These are phyloP conservation scores for Pelargonium citronellum DNA, from an alignment of 441 rosid genomes.

Conservation along the genomic window DNA sequence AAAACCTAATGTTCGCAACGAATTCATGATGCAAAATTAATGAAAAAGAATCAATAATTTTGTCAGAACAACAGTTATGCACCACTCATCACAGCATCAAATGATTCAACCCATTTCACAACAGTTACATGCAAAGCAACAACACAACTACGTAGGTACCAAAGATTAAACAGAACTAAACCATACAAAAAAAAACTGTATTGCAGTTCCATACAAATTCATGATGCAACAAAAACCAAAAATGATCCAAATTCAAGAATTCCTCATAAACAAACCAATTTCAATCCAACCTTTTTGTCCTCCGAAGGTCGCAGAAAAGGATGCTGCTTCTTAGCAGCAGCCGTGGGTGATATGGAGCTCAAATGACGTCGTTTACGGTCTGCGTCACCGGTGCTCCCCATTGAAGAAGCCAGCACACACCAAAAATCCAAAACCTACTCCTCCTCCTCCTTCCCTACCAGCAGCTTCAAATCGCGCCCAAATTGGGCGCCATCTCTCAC, in stretches of 20 bases:
- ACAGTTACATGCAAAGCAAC: background rate
- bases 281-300: slow-evolving; percentile 56
- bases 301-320: slow-evolving; percentile 66
- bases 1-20: background rate
- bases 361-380: slow-evolving; percentile 85
- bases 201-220: background rate
- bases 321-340: slow-evolving; percentile 59
- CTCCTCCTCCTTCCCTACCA: slow-evolving; percentile 9
- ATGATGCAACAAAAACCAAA: background rate
- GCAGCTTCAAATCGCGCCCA: slow-evolving; percentile 22
- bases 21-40: background rate
- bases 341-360: slow-evolving; percentile 68
- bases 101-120: background rate
- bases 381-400: slow-evolving; percentile 95
- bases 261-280: background rate
- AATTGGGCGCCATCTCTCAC: background rate
- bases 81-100: background rate
- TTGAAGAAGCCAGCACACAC: slow-evolving; percentile 37
- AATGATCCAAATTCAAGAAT: background rate
- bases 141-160: background rate
- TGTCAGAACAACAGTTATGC: background rate
- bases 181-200: background rate
- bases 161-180: background rate
- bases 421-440: slow-evolving; percentile 31
- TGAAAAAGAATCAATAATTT: background rate